Evolutionary conservation across 1,284 basidiomycete genomes (phyloP).

Genomic region (Grifola frondosa): DNA sequence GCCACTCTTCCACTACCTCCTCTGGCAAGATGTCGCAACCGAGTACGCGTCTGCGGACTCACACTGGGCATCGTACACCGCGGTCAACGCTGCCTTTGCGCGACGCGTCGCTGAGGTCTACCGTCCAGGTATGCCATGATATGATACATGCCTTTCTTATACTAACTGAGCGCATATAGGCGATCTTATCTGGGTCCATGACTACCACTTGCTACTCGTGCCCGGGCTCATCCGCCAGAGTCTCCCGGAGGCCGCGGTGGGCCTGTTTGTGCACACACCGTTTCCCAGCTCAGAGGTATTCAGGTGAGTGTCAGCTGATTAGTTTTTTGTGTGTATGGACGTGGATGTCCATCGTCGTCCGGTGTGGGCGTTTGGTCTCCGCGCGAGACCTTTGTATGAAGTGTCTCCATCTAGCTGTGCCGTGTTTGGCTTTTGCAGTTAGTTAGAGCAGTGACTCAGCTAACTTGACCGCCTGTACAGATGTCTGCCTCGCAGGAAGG

Average conservation of each 20-base stretch:
- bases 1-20: constrained; percentile 98
- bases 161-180: constrained; percentile 40
- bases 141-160: not conserved
- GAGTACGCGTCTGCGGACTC: constrained; percentile 82
- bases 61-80: constrained; percentile 83
- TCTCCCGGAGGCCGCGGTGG: constrained; percentile 79
- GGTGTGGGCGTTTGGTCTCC: no score
- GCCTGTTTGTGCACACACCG: constrained; percentile 95
- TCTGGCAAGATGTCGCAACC: constrained; percentile 92
- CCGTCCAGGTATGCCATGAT: constrained; percentile 65
- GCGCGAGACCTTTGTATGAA: no score
- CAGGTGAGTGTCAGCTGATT: constrained; percentile 56
- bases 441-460: no score
- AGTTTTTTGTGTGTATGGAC: constrained; percentile 2
- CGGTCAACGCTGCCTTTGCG: constrained; percentile 88
- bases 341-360: no score
- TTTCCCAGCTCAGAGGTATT: constrained; percentile 98
- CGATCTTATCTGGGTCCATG: constrained; percentile 89
- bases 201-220: constrained; percentile 92
- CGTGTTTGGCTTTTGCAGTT: no score
- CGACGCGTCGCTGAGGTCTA: constrained; percentile 76
- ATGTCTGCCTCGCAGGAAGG: constrained; percentile 63
- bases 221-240: constrained; percentile 82
- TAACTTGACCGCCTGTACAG: no score
- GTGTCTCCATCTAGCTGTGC: no score